Evolutionary conservation across 1,284 basidiomycete genomes (phyloP).

Genomic region (Cutaneotrichosporon spelunceum): DNA sequence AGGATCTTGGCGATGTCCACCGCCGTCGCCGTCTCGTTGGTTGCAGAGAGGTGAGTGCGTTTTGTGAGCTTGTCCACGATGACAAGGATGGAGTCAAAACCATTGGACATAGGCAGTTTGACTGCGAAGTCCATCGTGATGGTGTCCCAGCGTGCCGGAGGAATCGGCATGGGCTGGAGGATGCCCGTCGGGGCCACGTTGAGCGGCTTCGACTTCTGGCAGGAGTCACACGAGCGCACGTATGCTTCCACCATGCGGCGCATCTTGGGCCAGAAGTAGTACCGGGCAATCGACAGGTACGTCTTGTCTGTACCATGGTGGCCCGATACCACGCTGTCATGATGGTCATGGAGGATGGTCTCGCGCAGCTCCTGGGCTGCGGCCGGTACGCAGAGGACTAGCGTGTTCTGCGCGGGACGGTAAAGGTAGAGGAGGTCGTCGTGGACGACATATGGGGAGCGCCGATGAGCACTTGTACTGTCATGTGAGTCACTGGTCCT

Average conservation of each 20-base stretch:
- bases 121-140: conserved; percentile 56
- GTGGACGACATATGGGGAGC: background rate
- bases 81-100: no score
- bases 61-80: no score
- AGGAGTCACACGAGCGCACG: background rate
- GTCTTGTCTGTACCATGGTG: background rate
- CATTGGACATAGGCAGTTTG: no score
- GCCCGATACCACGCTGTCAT: background rate
- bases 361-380: background rate
- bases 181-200: background rate
- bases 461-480: no score
- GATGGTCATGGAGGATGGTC: background rate
- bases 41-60: conserved; percentile 54
- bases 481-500: no score
- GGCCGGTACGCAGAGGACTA: background rate
- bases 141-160: conserved; percentile 24
- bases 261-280: background rate
- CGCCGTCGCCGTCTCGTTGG: conserved; percentile 16
- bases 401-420: no score
- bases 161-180: conserved; percentile 52
- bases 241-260: background rate
- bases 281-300: background rate
- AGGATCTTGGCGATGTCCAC: background rate
- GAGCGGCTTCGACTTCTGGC: background rate
- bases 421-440: background rate